phyloP scores from a whole-genome alignment of 352 stramenopile genomes.

The Phytophthora uliginosa region DNA sequence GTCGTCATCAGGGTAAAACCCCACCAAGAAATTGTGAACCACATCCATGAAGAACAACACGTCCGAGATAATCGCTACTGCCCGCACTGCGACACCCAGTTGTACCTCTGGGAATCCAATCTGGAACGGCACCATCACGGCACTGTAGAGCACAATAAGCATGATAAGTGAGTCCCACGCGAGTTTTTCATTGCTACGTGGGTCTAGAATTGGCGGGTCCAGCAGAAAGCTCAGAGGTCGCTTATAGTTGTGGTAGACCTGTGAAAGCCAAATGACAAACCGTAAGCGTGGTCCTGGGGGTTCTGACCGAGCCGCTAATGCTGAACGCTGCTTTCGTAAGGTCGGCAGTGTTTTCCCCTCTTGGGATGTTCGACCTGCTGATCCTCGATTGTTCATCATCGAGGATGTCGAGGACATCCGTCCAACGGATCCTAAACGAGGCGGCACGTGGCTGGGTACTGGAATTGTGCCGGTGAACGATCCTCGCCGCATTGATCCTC shows the following conservation, averaged over 20 bases:
- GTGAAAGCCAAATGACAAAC: slow-evolving; percentile 43
- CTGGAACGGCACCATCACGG: slow-evolving; percentile 75
- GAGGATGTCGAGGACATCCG: slow-evolving; percentile 30
- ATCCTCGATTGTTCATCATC: slow-evolving; percentile 26
- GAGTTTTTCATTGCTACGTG: slow-evolving; percentile 64
- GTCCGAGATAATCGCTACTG: slow-evolving; percentile 46
- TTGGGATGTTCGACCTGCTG: slow-evolving; percentile 12
- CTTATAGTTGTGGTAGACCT: slow-evolving; percentile 54
- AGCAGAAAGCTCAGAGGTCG: slow-evolving; percentile 39
- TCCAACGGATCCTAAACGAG: slow-evolving; percentile 21
- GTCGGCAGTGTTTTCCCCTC: slow-evolving; percentile 17
- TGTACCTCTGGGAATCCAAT: slow-evolving; percentile 77
- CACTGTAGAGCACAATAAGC: slow-evolving; percentile 78
- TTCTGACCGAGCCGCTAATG: slow-evolving; percentile 42
- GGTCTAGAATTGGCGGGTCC: slow-evolving; percentile 59
- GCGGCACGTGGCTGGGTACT: slow-evolving; percentile 15
- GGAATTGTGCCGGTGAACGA: slow-evolving; percentile 30
- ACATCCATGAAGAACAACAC: slow-evolving; percentile 76
- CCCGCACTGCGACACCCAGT: slow-evolving; percentile 30
- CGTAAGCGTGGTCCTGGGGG: slow-evolving; percentile 28
- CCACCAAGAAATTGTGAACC: slow-evolving; percentile 79
- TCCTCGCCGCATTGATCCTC: slow-evolving; percentile 14
- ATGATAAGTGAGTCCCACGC: slow-evolving; percentile 80
- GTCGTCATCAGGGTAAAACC: slow-evolving; percentile 73
- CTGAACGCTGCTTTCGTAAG: slow-evolving; percentile 38